Conservation (phyloP, 768 basidiomycete genomes). For the Cystobasidium ongulense region DNA sequence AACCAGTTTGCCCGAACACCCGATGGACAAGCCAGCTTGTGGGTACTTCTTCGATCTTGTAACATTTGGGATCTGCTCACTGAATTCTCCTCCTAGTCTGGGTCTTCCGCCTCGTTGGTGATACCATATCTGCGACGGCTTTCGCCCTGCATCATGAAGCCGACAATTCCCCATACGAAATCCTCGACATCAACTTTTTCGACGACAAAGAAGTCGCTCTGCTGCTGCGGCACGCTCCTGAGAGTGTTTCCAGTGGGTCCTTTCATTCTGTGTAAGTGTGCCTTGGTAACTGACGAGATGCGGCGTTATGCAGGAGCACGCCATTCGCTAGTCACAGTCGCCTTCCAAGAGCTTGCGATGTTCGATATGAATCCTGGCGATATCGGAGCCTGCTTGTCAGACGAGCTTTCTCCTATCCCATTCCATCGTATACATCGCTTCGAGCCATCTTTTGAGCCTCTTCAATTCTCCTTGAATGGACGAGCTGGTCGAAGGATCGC, state of each 20-base stretch:
- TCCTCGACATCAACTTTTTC: slow-evolving; percentile 31
- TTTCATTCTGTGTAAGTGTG: background rate
- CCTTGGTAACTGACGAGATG: too few relatives aligned
- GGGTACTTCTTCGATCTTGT: background rate
- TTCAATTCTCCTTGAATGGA: slow-evolving; percentile 29
- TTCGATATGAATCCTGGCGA: background rate
- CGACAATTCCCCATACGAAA: background rate
- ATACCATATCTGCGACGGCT: background rate
- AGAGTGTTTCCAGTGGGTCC: background rate
- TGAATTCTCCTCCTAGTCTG: slow-evolving; percentile 20
- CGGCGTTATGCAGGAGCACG: background rate
- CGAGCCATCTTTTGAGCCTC: slow-evolving; percentile 21
- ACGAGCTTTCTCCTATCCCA: slow-evolving; percentile 2
- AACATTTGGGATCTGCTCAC: background rate
- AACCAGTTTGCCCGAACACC: background rate
- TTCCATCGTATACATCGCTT: slow-evolving; percentile 6
- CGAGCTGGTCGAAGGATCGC: slow-evolving; percentile 23
- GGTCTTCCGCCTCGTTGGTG: background rate
- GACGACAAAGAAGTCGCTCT: slow-evolving; percentile 31
- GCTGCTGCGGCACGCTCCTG: background rate
- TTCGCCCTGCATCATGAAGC: background rate
- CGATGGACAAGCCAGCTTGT: background rate
- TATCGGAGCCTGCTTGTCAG: background rate
- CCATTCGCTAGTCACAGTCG: background rate
- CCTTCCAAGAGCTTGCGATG: background rate